Evolutionary conservation across 768 basidiomycete genomes (phyloP), one percentile per base, ranked within the genome.

Genomic region (Coprinopsis strossmayeri): DNA sequence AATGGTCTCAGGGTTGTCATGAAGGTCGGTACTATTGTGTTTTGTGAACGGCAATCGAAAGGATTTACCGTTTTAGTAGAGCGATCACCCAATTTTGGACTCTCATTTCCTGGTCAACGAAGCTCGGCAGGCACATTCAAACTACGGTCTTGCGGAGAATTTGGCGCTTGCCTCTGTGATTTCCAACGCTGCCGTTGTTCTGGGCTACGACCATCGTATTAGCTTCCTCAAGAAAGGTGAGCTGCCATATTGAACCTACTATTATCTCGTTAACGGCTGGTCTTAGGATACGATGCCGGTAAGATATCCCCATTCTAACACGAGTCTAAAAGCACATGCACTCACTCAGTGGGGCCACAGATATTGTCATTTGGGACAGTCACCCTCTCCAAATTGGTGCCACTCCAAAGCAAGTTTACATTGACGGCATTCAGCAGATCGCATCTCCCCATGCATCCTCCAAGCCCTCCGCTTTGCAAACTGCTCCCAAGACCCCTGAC

Each of bases 371-470:
- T 2, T 86, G 84, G 83, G 84, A 86, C 56, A 79, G 77, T 30
- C 87, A 90, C 63, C 90, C 90, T 1, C 72, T 93, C 13, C 69
- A 79, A 1, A 69, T 92, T 10, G 87, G 87, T 18, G 87, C 88
- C 18, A 82, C 87, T 0, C 89, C 89, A 3, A 71, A 74, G 43
- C 88, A 91, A 68, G 87, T 89, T 7, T 90, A 76, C 65, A 88
- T 92, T 51, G 91, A 94, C 55, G 91, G 91, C 2, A 84, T 92
- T 50, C 59, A 84, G 0, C 91, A 94, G 57, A 56, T 85, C 1
- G 57, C 68, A 38, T 57, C 64, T 10, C 77, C 81, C 0, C 59
- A 70, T 49, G 56, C 71, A 12, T 61, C 68, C 40, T 48, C 64
- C 45, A 91, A 91, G 60, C 78, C 84, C 0, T 40, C 53, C 1